Evolutionary conservation across 441 rosid genomes (phyloP).

Genomic region (Corymbia citriodora): DNA sequence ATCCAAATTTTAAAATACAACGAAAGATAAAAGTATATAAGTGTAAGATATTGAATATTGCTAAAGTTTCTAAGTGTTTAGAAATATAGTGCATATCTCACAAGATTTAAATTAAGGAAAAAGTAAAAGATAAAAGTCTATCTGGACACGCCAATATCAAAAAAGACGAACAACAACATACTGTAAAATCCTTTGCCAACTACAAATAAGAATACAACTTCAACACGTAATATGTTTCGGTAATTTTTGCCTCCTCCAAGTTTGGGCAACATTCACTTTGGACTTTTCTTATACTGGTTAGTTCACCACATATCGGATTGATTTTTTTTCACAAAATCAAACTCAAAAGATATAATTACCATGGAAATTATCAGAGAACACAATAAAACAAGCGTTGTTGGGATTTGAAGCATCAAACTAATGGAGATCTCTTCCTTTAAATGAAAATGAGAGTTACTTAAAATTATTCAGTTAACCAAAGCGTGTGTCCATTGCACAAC

Average conservation of each 20-base stretch:
- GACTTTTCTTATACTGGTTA: too few species aligned
- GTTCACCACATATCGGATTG: too few species aligned
- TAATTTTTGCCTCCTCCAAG: neutral
- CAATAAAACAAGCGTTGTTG: accelerated
- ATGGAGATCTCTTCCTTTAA: neutral
- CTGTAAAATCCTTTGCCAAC: neutral
- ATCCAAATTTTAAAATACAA: too few species aligned
- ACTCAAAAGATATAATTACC: too few species aligned
- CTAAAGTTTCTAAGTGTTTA: neutral
- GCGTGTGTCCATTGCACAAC: too few species aligned
- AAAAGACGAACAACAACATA: neutral
- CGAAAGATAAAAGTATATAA: too few species aligned
- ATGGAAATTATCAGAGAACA: too few species aligned
- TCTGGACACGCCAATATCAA: neutral
- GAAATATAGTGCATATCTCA: neutral
- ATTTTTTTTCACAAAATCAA: too few species aligned
- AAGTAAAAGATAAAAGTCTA: neutral
- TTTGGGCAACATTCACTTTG: too few species aligned
- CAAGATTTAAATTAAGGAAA: neutral
- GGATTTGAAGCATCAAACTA: neutral
- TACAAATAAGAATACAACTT: neutral
- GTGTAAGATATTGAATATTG: too few species aligned
- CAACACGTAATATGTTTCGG: neutral
- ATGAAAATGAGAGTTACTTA: too few species aligned
- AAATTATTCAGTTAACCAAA: too few species aligned